These are phyloP conservation scores for Vanrija humicola DNA, from an alignment of 1,284 basidiomycete genomes.

Conservation along the genomic window DNA sequence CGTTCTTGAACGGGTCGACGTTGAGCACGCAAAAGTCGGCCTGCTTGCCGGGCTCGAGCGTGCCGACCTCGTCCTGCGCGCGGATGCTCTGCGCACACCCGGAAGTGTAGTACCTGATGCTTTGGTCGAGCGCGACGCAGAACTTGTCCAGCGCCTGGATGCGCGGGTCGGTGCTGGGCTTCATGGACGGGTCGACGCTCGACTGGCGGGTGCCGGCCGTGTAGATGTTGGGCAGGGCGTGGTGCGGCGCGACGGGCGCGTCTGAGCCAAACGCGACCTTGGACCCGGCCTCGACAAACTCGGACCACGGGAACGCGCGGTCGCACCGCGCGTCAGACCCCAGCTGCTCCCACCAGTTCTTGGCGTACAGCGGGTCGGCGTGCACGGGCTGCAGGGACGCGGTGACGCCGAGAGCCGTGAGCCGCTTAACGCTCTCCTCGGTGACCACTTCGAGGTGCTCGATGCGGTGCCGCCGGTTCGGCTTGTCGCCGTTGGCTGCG, in stretches of 20 bases:
- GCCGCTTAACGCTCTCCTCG: constrained; percentile 21
- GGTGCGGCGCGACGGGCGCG: constrained; percentile 30
- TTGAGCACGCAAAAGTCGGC: constrained; percentile 32
- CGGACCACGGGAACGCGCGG: constrained; percentile 31
- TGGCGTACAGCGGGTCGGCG: constrained; percentile 29
- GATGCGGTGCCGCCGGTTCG: constrained; percentile 23
- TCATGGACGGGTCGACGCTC: constrained; percentile 21
- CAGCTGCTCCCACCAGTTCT: constrained; percentile 28
- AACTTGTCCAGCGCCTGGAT: constrained; percentile 6
- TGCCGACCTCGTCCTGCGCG: constrained; percentile 17
- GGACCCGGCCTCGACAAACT: constrained; percentile 21
- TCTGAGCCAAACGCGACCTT: constrained; percentile 33
- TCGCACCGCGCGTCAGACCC: constrained; percentile 26
- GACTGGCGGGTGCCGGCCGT: constrained; percentile 30
- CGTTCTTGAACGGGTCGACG: constrained; percentile 28
- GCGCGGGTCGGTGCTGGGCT: constrained; percentile 9
- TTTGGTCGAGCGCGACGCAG: constrained; percentile 13
- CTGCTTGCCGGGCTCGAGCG: constrained; percentile 20
- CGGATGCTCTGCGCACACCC: constrained; percentile 25
- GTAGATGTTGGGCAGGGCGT: constrained; percentile 28
- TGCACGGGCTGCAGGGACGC: constrained; percentile 38
- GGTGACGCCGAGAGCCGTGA: constrained; percentile 25
- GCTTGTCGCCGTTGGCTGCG: constrained; percentile 15
- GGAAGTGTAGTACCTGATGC: constrained; percentile 21
- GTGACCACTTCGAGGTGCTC: constrained; percentile 35